Evolutionary conservation across 768 basidiomycete species (phyloP).

Genomic region (Pisolithus tinctorius): DNA sequence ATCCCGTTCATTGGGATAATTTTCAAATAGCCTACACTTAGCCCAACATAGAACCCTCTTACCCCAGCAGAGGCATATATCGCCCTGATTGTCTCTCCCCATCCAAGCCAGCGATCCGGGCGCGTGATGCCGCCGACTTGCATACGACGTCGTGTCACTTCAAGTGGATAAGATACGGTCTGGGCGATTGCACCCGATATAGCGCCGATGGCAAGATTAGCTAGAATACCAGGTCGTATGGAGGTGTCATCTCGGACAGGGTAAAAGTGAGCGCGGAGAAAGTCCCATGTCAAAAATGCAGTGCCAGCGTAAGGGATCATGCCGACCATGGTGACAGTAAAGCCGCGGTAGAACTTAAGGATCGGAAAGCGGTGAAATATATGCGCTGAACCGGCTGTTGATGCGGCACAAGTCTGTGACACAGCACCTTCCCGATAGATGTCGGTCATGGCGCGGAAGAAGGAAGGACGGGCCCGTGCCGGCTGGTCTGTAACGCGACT

Average conservation of each 20-base stretch:
- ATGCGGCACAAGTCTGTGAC: constrained; percentile 14
- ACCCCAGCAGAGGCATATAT: constrained; percentile 69
- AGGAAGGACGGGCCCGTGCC: constrained; percentile 38
- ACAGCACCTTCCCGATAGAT: constrained; percentile 65
- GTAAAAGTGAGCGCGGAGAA: constrained; percentile 53
- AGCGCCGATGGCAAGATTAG: constrained; percentile 80
- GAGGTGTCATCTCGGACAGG: constrained; percentile 38
- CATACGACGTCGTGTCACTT: constrained; percentile 87
- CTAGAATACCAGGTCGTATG: constrained; percentile 35
- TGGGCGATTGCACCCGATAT: constrained; percentile 81
- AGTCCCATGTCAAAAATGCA: constrained; percentile 90
- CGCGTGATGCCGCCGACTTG: constrained; percentile 85
- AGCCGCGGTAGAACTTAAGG: constrained; percentile 96
- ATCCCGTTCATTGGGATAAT: constrained; percentile 95
- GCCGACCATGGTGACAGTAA: constrained; percentile 83
- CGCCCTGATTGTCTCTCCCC: constrained; percentile 63
- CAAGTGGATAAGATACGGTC: constrained; percentile 91
- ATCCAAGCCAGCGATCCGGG: constrained; percentile 71
- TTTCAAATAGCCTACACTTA: constrained; percentile 90
- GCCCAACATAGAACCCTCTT: constrained; percentile 87
- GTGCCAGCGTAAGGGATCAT: constrained; percentile 96
- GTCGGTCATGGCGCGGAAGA: constrained; percentile 46
- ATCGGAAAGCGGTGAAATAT: constrained; percentile 60
- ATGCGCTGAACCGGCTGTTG: constrained; percentile 18
- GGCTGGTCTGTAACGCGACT: constrained; percentile 16